Evolutionary conservation across 257 asterid genomes (phyloP).

Genomic region (Gentiana straminea): DNA sequence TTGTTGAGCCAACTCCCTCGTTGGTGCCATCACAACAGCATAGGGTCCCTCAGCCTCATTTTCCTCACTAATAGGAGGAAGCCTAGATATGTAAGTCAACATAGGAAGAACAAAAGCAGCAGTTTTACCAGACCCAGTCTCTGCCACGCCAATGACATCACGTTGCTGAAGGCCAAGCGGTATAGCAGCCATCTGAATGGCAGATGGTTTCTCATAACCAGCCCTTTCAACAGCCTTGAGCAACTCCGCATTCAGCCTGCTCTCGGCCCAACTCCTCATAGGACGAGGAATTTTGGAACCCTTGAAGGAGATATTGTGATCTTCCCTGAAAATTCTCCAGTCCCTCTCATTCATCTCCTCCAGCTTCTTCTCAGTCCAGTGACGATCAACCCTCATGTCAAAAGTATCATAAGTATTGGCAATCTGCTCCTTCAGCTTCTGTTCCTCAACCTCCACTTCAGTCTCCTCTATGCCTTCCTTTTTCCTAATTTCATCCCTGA

Average conservation of each 20-base stretch:
- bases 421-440: slow-evolving; percentile 17
- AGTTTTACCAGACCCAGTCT: slow-evolving; percentile 27
- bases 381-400: slow-evolving; percentile 27
- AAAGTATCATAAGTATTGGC: slow-evolving; percentile 21
- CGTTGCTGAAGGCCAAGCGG: slow-evolving; percentile 30
- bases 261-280: slow-evolving; percentile 24
- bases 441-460: slow-evolving; percentile 16
- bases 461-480: slow-evolving; percentile 27
- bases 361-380: slow-evolving; percentile 25
- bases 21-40: slow-evolving; percentile 31
- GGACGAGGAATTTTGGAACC: slow-evolving; percentile 28
- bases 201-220: slow-evolving; percentile 24
- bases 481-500: slow-evolving; percentile 17
- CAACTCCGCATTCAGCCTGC: slow-evolving; percentile 16
- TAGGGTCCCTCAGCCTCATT: slow-evolving; percentile 28
- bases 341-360: slow-evolving; percentile 31
- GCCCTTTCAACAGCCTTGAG: slow-evolving; percentile 23
- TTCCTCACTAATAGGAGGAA: slow-evolving; percentile 21
- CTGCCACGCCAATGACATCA: slow-evolving; percentile 25
- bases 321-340: slow-evolving; percentile 30
- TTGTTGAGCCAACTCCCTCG: slow-evolving; percentile 27
- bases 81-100: slow-evolving; percentile 23
- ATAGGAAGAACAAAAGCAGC: slow-evolving; percentile 24
- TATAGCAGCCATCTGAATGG: slow-evolving; percentile 27
- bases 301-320: slow-evolving; percentile 21